Percentiles rank a stretch among this genome's conserved stretches.
Conservation (phyloP, 208 protist species). For the Leishmania lainsoni region DNA sequence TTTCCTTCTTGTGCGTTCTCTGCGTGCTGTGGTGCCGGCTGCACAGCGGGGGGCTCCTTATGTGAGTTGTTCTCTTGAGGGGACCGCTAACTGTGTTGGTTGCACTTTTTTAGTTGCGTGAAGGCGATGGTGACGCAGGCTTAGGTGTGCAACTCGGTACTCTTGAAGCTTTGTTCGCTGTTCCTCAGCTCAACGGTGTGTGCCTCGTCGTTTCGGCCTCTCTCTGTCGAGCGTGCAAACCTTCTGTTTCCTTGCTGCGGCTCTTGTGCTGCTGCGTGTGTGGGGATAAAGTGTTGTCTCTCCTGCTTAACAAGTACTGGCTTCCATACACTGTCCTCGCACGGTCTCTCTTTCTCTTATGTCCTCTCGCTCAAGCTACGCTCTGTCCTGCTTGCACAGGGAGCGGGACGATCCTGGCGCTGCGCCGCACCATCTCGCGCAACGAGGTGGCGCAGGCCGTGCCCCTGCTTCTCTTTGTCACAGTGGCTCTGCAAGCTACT, state of each 20-base stretch:
- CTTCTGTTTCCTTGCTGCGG: constrained; percentile 1
- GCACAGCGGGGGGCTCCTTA: not conserved
- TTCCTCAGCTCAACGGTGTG: not conserved
- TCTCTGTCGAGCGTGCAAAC: not conserved
- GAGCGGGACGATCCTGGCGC: constrained; percentile 41
- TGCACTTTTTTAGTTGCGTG: not conserved
- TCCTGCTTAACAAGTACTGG: not conserved
- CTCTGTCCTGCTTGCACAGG: not conserved
- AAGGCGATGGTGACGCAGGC: not conserved
- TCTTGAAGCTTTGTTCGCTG: not conserved
- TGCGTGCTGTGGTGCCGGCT: not conserved
- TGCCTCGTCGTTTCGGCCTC: not conserved
- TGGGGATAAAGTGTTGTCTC: not conserved
- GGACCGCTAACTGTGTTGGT: not conserved
- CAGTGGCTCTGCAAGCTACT: constrained; percentile 52
- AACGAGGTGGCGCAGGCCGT: constrained; percentile 38
- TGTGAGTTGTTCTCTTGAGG: not conserved
- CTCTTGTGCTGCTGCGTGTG: not conserved
- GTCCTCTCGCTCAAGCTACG: not conserved
- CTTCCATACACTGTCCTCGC: not conserved
- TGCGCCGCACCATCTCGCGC: constrained; percentile 59
- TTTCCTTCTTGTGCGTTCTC: not conserved
- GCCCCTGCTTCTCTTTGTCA: constrained; percentile 47
- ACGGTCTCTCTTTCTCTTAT: not conserved
- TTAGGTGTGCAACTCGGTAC: not conserved